Evolutionary conservation across 2,329 filamentous ascomycete genomes (phyloP).

Genomic region (Botrytis fabae): DNA sequence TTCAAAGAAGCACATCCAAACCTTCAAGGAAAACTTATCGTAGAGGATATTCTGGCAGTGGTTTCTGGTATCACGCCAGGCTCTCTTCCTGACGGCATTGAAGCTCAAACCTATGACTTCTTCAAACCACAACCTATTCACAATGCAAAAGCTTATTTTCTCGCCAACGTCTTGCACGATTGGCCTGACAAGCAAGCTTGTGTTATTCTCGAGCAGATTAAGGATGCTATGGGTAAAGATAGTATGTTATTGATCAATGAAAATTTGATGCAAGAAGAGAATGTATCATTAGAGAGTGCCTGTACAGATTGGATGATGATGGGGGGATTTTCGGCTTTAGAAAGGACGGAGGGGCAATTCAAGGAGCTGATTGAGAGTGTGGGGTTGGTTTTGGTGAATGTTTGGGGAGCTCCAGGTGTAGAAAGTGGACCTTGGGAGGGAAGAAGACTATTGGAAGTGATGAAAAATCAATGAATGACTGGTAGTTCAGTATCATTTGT

Average conservation of each 20-base stretch:
- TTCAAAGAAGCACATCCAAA: not conserved
- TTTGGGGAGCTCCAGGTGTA: not conserved
- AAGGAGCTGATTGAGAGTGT: constrained; percentile 3
- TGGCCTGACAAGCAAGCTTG: constrained; percentile 20
- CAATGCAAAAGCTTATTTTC: constrained; percentile 18
- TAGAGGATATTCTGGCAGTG: constrained; percentile 14
- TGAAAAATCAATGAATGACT: not conserved
- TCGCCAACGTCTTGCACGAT: constrained; percentile 6
- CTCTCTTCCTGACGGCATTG: constrained; percentile 4
- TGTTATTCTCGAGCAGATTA: constrained; percentile 6
- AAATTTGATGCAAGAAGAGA: constrained; percentile 12
- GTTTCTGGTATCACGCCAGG: not conserved
- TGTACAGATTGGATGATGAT: constrained; percentile 18
- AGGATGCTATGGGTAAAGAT: constrained; percentile 9
- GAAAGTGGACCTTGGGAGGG: not conserved
- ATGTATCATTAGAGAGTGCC: not conserved
- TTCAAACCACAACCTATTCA: constrained; percentile 1
- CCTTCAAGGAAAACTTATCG: constrained; percentile 10
- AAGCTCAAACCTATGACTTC: constrained; percentile 11
- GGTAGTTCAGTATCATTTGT: not conserved
- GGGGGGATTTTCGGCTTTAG: constrained; percentile 9
- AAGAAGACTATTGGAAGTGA: constrained; percentile 17
- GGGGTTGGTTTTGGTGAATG: not conserved
- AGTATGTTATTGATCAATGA: constrained; percentile 12
- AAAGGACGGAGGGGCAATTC: constrained; percentile 11